Conservation (phyloP, 108 stramenopile genomes). For the Nannochloropsis salina region DNA sequence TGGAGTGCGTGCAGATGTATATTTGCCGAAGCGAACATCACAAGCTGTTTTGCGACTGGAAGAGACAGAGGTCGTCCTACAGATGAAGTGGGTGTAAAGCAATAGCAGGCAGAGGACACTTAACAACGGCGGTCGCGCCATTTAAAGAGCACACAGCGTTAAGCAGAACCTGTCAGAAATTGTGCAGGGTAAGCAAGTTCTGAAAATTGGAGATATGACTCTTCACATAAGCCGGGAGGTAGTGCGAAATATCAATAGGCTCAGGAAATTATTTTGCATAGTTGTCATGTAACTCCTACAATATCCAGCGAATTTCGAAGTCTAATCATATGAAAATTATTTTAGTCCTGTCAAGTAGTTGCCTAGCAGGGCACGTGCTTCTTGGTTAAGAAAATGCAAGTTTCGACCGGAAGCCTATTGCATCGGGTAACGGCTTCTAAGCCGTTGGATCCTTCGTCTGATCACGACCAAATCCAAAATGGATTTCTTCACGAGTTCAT, state of each 20-base stretch:
- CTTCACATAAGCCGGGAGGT: too few relatives aligned
- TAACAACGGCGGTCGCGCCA: background rate
- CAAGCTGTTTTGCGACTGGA: background rate
- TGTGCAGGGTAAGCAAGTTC: background rate
- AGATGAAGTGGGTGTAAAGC: background rate
- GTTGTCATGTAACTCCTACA: too few relatives aligned
- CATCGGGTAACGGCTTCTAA: background rate
- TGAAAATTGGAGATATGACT: too few relatives aligned
- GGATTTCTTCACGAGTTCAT: too few relatives aligned
- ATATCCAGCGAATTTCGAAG: too few relatives aligned
- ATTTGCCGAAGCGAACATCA: background rate
- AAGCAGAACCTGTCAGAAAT: background rate
- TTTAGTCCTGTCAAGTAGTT: background rate
- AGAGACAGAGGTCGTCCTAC: background rate
- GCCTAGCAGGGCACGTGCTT: background rate
- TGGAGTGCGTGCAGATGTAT: background rate
- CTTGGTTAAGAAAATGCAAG: constrained; percentile 1
- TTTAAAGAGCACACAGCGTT: background rate
- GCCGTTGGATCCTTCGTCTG: background rate
- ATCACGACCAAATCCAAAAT: background rate
- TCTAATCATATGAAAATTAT: too few relatives aligned
- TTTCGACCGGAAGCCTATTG: background rate
- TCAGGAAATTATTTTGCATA: too few relatives aligned
- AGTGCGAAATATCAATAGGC: too few relatives aligned
- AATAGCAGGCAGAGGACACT: background rate